A percentile compares a stretch with the other conserved stretches of the same genome.
These are phyloP conservation scores for Ustilago vetiveriae DNA, from an alignment of 1,284 basidiomycete species.

Conservation along the genomic window DNA sequence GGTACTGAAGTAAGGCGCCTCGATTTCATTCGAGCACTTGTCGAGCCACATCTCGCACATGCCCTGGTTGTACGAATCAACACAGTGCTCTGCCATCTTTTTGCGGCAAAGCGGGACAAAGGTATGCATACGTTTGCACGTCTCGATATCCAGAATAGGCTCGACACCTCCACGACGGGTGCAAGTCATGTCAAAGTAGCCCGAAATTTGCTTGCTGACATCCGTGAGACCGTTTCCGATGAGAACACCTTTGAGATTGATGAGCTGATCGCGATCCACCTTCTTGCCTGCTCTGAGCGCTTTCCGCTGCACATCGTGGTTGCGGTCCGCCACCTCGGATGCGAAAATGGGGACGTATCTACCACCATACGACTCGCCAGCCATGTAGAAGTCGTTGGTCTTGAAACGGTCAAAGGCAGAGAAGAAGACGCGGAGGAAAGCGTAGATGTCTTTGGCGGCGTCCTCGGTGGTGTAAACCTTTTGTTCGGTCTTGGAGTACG, in stretches of 20 bases:
- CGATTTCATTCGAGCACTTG: slow-evolving; percentile 43
- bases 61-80: slow-evolving; percentile 34
- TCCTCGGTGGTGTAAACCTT: slow-evolving; percentile 63
- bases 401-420: slow-evolving; percentile 62
- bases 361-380: slow-evolving; percentile 70
- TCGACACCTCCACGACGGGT: slow-evolving; percentile 42
- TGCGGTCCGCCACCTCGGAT: slow-evolving; percentile 80
- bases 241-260: slow-evolving; percentile 81
- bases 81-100: slow-evolving; percentile 33
- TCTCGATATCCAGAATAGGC: slow-evolving; percentile 47
- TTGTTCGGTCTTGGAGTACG: slow-evolving; percentile 76
- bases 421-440: slow-evolving; percentile 68
- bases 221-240: slow-evolving; percentile 76
- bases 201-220: slow-evolving; percentile 40
- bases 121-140: slow-evolving; percentile 47
- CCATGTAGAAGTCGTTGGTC: slow-evolving; percentile 58
- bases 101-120: slow-evolving; percentile 34
- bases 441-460: slow-evolving; percentile 66
- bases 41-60: slow-evolving; percentile 24
- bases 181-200: slow-evolving; percentile 60
- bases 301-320: slow-evolving; percentile 70
- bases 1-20: slow-evolving; percentile 44
- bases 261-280: slow-evolving; percentile 68
- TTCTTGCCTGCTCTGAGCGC: slow-evolving; percentile 71
- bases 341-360: slow-evolving; percentile 86